phyloP scores from a whole-genome alignment of 805 yeast species.

The Candida caryicola region DNA sequence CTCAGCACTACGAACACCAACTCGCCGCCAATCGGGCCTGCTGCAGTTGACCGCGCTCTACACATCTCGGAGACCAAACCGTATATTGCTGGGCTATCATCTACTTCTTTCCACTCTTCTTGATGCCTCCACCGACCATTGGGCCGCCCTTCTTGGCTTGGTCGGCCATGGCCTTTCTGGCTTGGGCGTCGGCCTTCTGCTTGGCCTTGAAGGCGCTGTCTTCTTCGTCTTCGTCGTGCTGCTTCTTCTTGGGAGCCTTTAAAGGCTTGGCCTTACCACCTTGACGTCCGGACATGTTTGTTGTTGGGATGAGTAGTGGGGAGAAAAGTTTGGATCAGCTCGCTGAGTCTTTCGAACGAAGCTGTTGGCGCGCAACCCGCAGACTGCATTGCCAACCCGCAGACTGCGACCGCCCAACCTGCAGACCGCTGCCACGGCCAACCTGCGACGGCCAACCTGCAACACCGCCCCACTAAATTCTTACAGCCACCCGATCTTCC shows the following conservation, averaged over 20 bases:
- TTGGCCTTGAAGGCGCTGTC: conserved; percentile 88
- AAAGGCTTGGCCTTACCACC: conserved; percentile 95
- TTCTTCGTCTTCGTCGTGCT: conserved; percentile 77
- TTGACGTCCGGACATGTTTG: conserved; percentile 87
- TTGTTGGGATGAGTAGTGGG: no score
- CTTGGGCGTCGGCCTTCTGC: conserved; percentile 92
- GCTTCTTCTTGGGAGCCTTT: conserved; percentile 80
- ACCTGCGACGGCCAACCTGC: neutral
- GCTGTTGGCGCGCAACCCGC: no score
- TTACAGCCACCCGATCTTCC: neutral
- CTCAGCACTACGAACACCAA: no score
- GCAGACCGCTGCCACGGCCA: no score
- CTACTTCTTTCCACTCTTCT: conserved; percentile 60
- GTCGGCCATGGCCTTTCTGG: conserved; percentile 85
- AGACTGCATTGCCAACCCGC: no score
- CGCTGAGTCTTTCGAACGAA: no score
- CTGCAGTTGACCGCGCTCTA: neutral
- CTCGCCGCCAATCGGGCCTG: no score
- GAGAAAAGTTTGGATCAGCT: no score
- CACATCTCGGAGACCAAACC: no score
- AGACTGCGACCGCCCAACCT: neutral
- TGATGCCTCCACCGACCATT: conserved; percentile 89
- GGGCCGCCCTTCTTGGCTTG: conserved; percentile 91
- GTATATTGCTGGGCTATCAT: no score
- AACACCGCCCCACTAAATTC: no score